Evolutionary conservation across 2,329 filamentous ascomycete genomes (phyloP).

Genomic region (Malbranchea zuffiana): DNA sequence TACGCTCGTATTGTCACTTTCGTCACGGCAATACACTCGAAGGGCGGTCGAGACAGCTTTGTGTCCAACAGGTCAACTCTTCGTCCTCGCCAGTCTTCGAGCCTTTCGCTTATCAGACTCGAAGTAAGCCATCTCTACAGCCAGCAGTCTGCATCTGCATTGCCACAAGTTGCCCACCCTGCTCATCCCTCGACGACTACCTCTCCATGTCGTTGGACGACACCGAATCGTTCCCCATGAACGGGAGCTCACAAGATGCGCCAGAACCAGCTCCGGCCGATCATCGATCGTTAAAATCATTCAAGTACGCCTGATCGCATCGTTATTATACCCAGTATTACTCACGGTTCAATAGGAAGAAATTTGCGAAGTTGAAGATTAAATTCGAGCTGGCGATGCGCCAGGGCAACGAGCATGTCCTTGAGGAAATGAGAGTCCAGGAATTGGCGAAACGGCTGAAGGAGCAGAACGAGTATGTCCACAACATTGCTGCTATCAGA

Average conservation of each 20-base stretch:
- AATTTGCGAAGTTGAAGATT: slow-evolving; percentile 78
- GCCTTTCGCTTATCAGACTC: no score
- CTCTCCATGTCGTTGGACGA: slow-evolving; percentile 26
- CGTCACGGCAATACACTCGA: no score
- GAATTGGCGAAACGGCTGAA: slow-evolving; percentile 72
- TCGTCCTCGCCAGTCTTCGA: no score
- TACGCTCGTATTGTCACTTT: slow-evolving; percentile 9
- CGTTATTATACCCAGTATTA: neutral
- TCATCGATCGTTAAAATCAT: slow-evolving; percentile 53
- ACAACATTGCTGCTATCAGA: no score
- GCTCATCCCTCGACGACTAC: neutral
- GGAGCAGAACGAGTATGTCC: slow-evolving; percentile 85
- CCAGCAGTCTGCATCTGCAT: no score
- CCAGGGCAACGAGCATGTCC: slow-evolving; percentile 53
- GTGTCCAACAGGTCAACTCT: no score
- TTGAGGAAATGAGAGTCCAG: slow-evolving; percentile 69
- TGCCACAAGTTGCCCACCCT: no score
- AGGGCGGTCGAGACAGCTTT: no score
- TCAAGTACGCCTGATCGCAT: slow-evolving; percentile 41
- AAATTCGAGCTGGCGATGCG: slow-evolving; percentile 72
- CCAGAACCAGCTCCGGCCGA: slow-evolving; percentile 25
- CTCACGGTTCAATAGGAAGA: slow-evolving; percentile 47
- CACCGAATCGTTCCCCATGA: slow-evolving; percentile 20
- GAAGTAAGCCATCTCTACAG: no score
- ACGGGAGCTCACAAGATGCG: slow-evolving; percentile 25